Evolutionary conservation across 2,329 filamentous ascomycete species (phyloP), one percentile per base, ranked within the genome.

Genomic region (Nothophaeocryptopus gaeumannii): DNA sequence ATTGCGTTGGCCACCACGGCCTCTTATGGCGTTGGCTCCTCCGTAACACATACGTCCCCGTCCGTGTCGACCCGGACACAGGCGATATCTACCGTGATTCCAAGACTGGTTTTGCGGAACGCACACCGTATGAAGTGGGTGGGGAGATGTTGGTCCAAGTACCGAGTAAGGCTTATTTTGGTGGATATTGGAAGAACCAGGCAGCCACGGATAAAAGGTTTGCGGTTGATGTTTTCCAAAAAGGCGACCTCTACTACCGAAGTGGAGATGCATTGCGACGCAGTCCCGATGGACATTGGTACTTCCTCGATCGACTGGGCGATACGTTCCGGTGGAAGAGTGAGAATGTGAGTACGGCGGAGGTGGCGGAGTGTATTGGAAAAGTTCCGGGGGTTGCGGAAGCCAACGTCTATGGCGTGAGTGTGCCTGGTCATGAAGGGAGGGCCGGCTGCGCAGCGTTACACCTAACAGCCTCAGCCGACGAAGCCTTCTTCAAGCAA

Each of bases 1-100:
- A 79, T 5, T 76, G 78, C 20, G 85, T 91, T 2, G 87, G 86
- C 1, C 84, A 89, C 59, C 85, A 90, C 58, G 87, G 87, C 2
- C 65, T 79, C 2, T 63, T 89, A 30, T 65, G 78, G 20, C 78
- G 86, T 1, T 66, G 68, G 36, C 58, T 75, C 1, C 70, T 79
- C 51, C 73, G 74, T 36, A 75, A 85, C 54, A 71, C 72, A 9
- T 83, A 80, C 51, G 72, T 89, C 0, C 84, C 87, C 0, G 86
- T 88, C 0, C 78, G 77, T n/a, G 79, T 88, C 40, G 85, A 90
- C 59, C 70, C 81, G 9, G 81, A 82, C 7, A 85, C 85, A 0
- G 84, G 83, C 5, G 82, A 84, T 33, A 81, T 89, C 40, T 73
- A 75, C 40, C 78, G 86, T 5, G 80, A 89, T 61, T 74, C 80